A percentile compares a stretch with the other conserved stretches of the same genome.
These are phyloP conservation scores for Lycium barbarum DNA, from an alignment of 257 asterid genomes.

Conservation along the genomic window DNA sequence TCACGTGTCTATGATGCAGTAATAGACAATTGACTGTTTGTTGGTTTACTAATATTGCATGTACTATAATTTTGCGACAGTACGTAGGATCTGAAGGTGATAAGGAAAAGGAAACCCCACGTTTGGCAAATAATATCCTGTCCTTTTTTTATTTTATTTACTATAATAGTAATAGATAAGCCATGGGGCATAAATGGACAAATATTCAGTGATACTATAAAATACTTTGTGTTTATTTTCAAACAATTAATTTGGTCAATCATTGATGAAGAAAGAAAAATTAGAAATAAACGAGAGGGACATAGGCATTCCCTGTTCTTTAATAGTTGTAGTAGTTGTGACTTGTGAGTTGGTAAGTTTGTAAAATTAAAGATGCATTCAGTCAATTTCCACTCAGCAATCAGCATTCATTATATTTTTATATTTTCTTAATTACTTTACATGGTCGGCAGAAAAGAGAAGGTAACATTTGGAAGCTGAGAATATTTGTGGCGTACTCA, in stretches of 20 bases:
- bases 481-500: too few species aligned
- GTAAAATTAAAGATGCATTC: background rate
- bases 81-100: too few species aligned
- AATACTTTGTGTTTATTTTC: background rate
- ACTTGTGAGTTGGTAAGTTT: background rate
- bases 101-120: too few species aligned
- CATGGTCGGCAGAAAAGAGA: too few species aligned
- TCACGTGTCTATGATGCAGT: too few species aligned
- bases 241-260: background rate
- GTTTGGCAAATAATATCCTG: too few species aligned
- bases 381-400: background rate
- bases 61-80: too few species aligned
- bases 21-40: too few species aligned
- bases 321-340: background rate
- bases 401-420: too few species aligned
- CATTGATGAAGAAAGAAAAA: background rate
- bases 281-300: background rate
- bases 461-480: too few species aligned
- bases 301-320: background rate
- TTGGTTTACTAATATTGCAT: too few species aligned
- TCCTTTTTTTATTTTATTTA: background rate
- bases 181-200: background rate
- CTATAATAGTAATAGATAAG: background rate
- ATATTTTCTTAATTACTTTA: too few species aligned
- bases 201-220: background rate